A percentile compares a stretch with the other conserved stretches of the same genome.
These are phyloP conservation scores for Xylariales sp. DNA, from an alignment of 2,329 filamentous ascomycete species.

Conservation along the genomic window DNA sequence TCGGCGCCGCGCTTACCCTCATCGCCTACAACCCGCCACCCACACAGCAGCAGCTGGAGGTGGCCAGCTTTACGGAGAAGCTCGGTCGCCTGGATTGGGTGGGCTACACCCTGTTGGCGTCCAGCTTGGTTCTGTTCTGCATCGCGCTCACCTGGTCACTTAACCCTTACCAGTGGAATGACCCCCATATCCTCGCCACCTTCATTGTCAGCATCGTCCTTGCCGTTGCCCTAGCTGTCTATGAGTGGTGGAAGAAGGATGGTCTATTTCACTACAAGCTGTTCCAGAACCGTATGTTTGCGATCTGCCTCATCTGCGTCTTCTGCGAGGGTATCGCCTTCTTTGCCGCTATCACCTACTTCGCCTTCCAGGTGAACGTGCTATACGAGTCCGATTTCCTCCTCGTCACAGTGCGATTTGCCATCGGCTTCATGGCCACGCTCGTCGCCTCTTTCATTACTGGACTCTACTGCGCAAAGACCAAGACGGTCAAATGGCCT, in stretches of 20 bases:
- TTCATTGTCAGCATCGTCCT: constrained; percentile 29
- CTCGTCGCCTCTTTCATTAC: constrained; percentile 23
- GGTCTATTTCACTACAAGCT: constrained; percentile 37
- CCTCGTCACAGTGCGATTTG: constrained; percentile 26
- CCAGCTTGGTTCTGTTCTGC: constrained; percentile 32
- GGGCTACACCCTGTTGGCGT: constrained; percentile 28
- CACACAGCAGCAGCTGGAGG: constrained; percentile 18
- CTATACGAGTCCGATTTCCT: constrained; percentile 31
- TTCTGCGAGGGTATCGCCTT: constrained; percentile 33
- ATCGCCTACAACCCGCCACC: constrained; percentile 29
- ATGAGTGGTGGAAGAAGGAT: constrained; percentile 31
- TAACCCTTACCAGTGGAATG: constrained; percentile 33
- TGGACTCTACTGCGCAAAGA: constrained; percentile 24
- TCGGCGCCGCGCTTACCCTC: constrained; percentile 21
- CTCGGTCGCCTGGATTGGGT: constrained; percentile 31
- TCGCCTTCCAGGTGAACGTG: constrained; percentile 30
- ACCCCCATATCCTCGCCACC: constrained; percentile 28
- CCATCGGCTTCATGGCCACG: constrained; percentile 25
- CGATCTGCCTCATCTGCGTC: constrained; percentile 28
- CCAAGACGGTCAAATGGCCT: constrained; percentile 20
- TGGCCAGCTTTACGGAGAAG: constrained; percentile 23
- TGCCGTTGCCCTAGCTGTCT: constrained; percentile 21
- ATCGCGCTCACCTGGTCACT: constrained; percentile 32
- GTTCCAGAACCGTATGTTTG: constrained; percentile 31
- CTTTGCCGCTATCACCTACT: constrained; percentile 37